Base-by-base conservation (phyloP, 495 filamentous ascomycete genomes). In the Aspergillus bridgeri region DNA sequence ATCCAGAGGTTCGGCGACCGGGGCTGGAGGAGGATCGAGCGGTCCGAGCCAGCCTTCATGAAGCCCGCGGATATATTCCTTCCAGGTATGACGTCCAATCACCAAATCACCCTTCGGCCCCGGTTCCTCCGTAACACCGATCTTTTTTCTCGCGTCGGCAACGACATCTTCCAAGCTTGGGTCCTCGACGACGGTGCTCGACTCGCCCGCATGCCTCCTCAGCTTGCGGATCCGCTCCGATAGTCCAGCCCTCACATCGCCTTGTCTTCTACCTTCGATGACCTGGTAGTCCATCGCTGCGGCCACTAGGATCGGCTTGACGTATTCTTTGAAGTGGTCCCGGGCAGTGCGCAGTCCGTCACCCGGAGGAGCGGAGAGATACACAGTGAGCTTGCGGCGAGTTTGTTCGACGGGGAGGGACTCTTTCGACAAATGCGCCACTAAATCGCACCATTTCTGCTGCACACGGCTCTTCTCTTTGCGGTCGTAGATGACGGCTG, bases 21-120 rank as follows among this genome's bases (percentile, higher is more conserved):
- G 62, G n/a, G 66, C 59, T 21, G 60, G 46, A 15, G 80, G 81
- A 48, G 75, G 67, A 63, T 85, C 81, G 22, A 96, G 74, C 1
- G 94, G 92, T 1, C 94, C 94, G 18, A 99, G 76, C 94, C 95
- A 98, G 52, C 94, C 94, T 66, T 99, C 94, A 60, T 99, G 94
- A 56, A 97, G 62, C 23, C 94, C 94, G 23, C 91, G 83, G 9
- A 98, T 74, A 71, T 97, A 99, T 74, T 99, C 94, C 74, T 97
- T 98, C 94, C 94, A 99, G 8, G 92, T 88, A 67, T 97, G 87
- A 57, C 94, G 80, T 6, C 95, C 94, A 59, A 99, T 84, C 5
- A 98, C 84, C 48, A 99, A 77, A 68, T 96, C 92, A 22, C 92
- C 92, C 58, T 80, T 78, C 2, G 88, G 76, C 11, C 90, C 92